Conservation (phyloP, 805 yeast species). For the Candida tallmaniae region DNA sequence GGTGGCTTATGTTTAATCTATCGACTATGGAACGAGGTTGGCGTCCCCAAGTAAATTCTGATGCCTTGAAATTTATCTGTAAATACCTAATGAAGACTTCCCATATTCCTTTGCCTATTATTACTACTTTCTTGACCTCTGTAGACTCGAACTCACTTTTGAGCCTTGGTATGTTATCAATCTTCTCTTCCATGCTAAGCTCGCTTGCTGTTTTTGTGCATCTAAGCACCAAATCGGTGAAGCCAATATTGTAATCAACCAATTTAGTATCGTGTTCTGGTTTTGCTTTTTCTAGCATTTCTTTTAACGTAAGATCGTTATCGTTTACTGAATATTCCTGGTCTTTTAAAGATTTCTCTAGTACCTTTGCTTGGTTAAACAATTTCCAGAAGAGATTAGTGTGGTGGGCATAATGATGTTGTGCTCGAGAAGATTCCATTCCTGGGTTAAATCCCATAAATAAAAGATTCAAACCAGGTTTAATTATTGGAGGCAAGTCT, state of each 20-base stretch:
- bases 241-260: slow-evolving; percentile 49
- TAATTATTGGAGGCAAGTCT: slow-evolving; percentile 25
- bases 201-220: slow-evolving; percentile 60
- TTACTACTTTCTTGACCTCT: slow-evolving; percentile 43
- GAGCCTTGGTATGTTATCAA: slow-evolving; percentile 49
- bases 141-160: slow-evolving; percentile 37
- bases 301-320: slow-evolving; percentile 10
- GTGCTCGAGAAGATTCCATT: slow-evolving; percentile 50
- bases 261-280: slow-evolving; percentile 41
- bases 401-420: slow-evolving; percentile 71
- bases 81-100: slow-evolving; percentile 45
- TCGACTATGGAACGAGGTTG: slow-evolving; percentile 21
- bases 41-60: slow-evolving; percentile 52
- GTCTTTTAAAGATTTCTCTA: slow-evolving; percentile 18
- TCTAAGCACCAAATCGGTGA: slow-evolving; percentile 65
- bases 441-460: slow-evolving; percentile 78
- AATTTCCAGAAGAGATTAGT: slow-evolving; percentile 68
- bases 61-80: slow-evolving; percentile 15
- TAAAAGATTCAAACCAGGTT: slow-evolving; percentile 30
- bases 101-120: slow-evolving; percentile 78
- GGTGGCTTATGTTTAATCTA: slow-evolving; percentile 7
- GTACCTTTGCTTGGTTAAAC: slow-evolving; percentile 48
- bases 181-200: slow-evolving; percentile 48
- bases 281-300: slow-evolving; percentile 14
- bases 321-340: slow-evolving; percentile 1